These are phyloP conservation scores for Phytomonas francai DNA, from an alignment of 208 protist species.

Conservation along the genomic window DNA sequence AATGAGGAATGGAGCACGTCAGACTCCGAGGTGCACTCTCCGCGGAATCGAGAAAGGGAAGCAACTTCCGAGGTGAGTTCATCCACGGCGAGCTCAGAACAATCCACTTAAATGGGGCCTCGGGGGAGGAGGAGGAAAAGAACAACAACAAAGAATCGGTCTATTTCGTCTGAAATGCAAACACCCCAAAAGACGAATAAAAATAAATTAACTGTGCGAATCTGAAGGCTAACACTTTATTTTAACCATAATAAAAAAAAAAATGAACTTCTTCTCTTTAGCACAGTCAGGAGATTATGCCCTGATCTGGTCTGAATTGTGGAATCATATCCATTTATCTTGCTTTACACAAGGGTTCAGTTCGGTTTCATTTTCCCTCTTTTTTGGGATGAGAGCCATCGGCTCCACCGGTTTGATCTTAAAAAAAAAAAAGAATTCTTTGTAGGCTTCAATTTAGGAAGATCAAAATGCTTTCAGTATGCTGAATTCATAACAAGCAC, in stretches of 20 bases:
- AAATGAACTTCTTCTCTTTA: background rate
- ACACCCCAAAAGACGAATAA: constrained; percentile 2
- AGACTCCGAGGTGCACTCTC: background rate
- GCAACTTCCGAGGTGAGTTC: constrained; percentile 1
- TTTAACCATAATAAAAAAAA: constrained; percentile 1
- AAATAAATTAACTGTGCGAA: background rate
- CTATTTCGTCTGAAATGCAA: background rate
- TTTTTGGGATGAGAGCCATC: background rate
- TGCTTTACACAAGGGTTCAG: background rate
- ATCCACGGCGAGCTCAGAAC: background rate
- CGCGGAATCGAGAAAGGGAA: background rate
- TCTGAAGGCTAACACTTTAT: background rate
- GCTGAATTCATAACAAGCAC: background rate
- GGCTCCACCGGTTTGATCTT: background rate
- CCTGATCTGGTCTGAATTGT: background rate
- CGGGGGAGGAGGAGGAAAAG: constrained; percentile 12
- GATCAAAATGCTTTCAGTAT: background rate
- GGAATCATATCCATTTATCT: background rate
- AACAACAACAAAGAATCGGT: constrained; percentile 7
- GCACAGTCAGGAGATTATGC: background rate
- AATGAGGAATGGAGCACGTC: constrained; percentile 12
- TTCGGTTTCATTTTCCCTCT: background rate
- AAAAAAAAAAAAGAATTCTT: background rate
- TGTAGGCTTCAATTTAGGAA: background rate
- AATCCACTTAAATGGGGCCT: constrained; percentile 1